Conservation (phyloP, 306 rosid species). For the Casuarina equisetifolia region DNA sequence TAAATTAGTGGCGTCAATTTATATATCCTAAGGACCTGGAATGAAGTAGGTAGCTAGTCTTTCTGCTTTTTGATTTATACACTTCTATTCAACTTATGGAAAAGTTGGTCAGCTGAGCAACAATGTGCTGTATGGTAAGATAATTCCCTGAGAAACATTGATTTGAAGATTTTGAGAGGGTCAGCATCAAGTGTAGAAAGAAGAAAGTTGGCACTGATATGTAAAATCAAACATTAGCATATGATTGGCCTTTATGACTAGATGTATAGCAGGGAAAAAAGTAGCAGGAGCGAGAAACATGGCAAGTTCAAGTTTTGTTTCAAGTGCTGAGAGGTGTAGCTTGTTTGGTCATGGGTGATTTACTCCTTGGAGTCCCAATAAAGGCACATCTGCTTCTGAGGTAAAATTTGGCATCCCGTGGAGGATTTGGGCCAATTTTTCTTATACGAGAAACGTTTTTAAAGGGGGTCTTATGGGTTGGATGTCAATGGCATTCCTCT, state of each 20-base stretch:
- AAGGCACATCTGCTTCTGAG: not conserved
- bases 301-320: not conserved
- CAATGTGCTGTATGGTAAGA: not conserved
- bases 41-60: not conserved
- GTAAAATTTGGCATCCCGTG: not conserved
- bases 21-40: constrained; percentile 4
- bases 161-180: not conserved
- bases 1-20: not conserved
- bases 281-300: not conserved
- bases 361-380: not conserved
- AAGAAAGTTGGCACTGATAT: not conserved
- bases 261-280: not conserved
- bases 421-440: not conserved
- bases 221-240: not conserved
- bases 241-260: not conserved
- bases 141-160: not conserved
- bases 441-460: not conserved
- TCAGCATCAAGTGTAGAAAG: not conserved
- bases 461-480: not conserved
- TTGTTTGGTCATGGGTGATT: not conserved
- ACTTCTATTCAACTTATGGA: not conserved
- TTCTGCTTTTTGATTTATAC: not conserved
- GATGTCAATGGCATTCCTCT: not conserved
- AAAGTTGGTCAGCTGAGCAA: not conserved
- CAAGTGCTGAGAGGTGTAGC: not conserved